Evolutionary conservation across 2,329 filamentous ascomycete genomes (phyloP).

Genomic region (Claviceps humidiphila): DNA sequence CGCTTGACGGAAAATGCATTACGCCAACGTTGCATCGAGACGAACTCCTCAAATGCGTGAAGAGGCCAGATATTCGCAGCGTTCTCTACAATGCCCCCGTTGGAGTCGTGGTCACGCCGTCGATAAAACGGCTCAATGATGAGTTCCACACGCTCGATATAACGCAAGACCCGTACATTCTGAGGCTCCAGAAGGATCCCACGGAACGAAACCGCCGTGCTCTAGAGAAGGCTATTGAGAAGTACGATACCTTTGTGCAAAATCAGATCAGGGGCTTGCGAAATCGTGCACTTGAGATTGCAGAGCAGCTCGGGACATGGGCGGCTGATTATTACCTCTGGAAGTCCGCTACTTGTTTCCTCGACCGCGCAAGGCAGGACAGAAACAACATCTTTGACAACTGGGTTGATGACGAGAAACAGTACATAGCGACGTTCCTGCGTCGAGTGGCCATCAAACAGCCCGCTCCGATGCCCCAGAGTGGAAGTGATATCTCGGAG

Average conservation of each 20-base stretch:
- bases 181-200: conserved; percentile 28
- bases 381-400: conserved; percentile 18
- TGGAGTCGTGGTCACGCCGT: conserved; percentile 13
- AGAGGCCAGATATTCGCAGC: conserved; percentile 44
- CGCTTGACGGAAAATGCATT: conserved; percentile 55
- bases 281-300: conserved; percentile 36
- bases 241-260: conserved; percentile 35
- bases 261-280: conserved; percentile 43
- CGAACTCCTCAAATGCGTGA: conserved; percentile 55
- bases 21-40: conserved; percentile 56
- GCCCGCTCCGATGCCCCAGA: conserved; percentile 8
- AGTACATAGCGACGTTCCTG: conserved; percentile 39
- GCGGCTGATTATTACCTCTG: conserved; percentile 54
- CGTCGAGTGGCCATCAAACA: conserved; percentile 16
- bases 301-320: conserved; percentile 50
- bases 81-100: conserved; percentile 17
- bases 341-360: conserved; percentile 27
- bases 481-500: conserved; percentile 30
- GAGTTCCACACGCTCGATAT: conserved; percentile 38
- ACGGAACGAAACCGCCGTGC: conserved; percentile 26
- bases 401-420: conserved; percentile 37
- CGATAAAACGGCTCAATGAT: conserved; percentile 30
- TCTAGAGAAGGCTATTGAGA: conserved; percentile 26
- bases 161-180: conserved; percentile 45
- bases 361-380: conserved; percentile 11